These are phyloP conservation scores for Bifiguratus adelaidae DNA, from an alignment of 192 early-diverging fungal genomes.

Conservation along the genomic window DNA sequence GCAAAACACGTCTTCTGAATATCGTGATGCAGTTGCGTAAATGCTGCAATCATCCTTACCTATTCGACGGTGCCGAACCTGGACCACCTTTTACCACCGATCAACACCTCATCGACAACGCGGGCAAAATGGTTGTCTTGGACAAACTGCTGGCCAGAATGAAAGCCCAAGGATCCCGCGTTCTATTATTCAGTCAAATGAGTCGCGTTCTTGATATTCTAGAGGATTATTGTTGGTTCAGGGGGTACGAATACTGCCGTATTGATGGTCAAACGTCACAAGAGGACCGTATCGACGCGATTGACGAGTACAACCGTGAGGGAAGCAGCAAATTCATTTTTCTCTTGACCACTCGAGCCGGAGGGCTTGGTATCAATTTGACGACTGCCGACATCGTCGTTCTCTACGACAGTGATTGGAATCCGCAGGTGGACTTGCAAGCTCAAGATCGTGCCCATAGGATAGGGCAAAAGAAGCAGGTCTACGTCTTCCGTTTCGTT, in stretches of 20 bases:
- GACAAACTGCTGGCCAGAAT: conserved; percentile 78
- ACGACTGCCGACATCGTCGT: conserved; percentile 93
- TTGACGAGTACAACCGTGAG: conserved; percentile 89
- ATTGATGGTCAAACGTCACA: conserved; percentile 96
- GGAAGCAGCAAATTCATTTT: conserved; percentile 93
- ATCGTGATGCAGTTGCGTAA: conserved; percentile 95
- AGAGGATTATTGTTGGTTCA: conserved; percentile 94
- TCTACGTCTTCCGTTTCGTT: conserved; percentile 91
- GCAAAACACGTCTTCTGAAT: conserved; percentile 87
- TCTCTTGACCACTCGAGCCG: conserved; percentile 91
- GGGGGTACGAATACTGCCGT: conserved; percentile 86
- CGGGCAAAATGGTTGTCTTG: conserved; percentile 88
- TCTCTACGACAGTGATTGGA: conserved; percentile 97
- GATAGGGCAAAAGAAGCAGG: conserved; percentile 98
- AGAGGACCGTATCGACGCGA: conserved; percentile 83
- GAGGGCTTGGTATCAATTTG: conserved; percentile 96
- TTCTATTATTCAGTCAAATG: conserved; percentile 97
- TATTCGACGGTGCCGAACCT: conserved; percentile 86
- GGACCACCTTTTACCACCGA: conserved; percentile 96
- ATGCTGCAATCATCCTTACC: conserved; percentile 92
- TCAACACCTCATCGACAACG: conserved; percentile 88
- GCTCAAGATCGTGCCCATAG: conserved; percentile 98
- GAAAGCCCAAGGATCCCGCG: conserved; percentile 86
- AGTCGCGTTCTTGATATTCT: conserved; percentile 95
- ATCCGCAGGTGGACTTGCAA: conserved; percentile 83